Evolutionary conservation across 1,139 yeast species (phyloP).

Genomic region (Nakaseomyces sp.): DNA sequence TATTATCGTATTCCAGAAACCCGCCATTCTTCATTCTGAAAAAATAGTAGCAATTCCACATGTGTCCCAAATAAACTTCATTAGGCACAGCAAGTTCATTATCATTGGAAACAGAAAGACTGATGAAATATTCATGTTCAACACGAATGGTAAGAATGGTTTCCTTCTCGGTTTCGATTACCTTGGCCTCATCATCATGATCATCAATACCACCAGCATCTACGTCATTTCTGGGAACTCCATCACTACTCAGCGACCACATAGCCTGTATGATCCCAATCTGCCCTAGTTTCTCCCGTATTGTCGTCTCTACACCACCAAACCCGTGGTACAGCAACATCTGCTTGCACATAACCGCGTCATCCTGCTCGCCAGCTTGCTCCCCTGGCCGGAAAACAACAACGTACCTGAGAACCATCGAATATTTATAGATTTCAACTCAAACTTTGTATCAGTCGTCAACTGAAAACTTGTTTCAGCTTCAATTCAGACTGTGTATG

Average conservation of each 20-base stretch:
- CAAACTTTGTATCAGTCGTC: too few relatives aligned
- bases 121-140: slow-evolving; percentile 22
- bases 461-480: too few relatives aligned
- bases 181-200: slow-evolving; percentile 14
- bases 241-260: slow-evolving; percentile 24
- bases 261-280: slow-evolving; percentile 36
- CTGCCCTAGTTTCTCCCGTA: slow-evolving; percentile 30
- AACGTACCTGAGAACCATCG: slow-evolving; percentile 1
- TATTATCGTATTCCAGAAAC: slow-evolving; percentile 13
- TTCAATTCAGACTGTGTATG: too few relatives aligned
- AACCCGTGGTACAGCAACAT: slow-evolving; percentile 27
- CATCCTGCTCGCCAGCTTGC: neutral
- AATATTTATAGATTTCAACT: too few relatives aligned
- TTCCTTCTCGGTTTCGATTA: slow-evolving; percentile 27
- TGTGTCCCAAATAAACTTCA: slow-evolving; percentile 15
- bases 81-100: neutral
- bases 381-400: slow-evolving; percentile 1
- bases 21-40: slow-evolving; percentile 22
- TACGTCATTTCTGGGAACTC: slow-evolving; percentile 12
- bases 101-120: slow-evolving; percentile 12
- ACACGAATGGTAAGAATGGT: slow-evolving; percentile 22
- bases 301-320: slow-evolving; percentile 12
- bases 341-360: slow-evolving; percentile 13
- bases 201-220: slow-evolving; percentile 2
- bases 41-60: slow-evolving; percentile 25